Evolutionary conservation across 2,329 filamentous ascomycete species (phyloP).

Genomic region (Albophoma yamanashiensis): DNA sequence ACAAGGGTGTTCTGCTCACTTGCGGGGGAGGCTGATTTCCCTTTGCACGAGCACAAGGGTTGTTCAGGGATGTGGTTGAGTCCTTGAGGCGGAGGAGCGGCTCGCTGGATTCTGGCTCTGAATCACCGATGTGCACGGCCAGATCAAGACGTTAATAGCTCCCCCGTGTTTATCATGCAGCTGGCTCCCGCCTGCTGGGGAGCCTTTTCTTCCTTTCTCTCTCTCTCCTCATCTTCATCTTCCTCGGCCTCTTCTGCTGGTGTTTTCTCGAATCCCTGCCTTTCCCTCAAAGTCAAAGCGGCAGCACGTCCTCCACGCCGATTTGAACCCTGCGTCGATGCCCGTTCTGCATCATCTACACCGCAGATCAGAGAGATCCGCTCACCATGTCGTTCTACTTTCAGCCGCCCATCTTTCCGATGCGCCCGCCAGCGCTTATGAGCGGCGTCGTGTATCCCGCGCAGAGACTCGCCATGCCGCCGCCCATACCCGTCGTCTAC

Average conservation of each 20-base stretch:
- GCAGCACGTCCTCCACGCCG: too few relatives aligned
- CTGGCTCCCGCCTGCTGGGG: background rate
- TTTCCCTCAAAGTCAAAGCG: background rate
- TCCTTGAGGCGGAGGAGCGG: background rate
- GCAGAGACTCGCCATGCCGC: background rate
- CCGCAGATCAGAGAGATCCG: too few relatives aligned
- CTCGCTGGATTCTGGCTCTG: background rate
- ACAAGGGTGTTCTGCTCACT: too few relatives aligned
- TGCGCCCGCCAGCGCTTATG: background rate
- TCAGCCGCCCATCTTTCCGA: slow-evolving; percentile 13
- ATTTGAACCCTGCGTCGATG: too few relatives aligned
- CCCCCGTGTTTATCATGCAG: too few relatives aligned
- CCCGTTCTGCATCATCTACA: too few relatives aligned
- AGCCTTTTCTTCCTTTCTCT: too few relatives aligned
- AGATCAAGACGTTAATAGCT: too few relatives aligned
- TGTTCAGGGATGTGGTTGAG: too few relatives aligned
- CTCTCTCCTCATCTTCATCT: background rate
- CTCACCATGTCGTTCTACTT: slow-evolving; percentile 14
- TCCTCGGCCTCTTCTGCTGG: too few relatives aligned
- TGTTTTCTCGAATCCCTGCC: background rate
- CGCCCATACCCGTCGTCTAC: background rate
- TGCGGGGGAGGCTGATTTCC: too few relatives aligned
- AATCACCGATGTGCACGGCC: background rate
- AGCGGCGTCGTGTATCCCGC: background rate
- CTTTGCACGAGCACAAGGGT: too few relatives aligned